phyloP scores from a whole-genome alignment of 768 basidiomycete genomes.

The Amanita pseudoporphyria region DNA sequence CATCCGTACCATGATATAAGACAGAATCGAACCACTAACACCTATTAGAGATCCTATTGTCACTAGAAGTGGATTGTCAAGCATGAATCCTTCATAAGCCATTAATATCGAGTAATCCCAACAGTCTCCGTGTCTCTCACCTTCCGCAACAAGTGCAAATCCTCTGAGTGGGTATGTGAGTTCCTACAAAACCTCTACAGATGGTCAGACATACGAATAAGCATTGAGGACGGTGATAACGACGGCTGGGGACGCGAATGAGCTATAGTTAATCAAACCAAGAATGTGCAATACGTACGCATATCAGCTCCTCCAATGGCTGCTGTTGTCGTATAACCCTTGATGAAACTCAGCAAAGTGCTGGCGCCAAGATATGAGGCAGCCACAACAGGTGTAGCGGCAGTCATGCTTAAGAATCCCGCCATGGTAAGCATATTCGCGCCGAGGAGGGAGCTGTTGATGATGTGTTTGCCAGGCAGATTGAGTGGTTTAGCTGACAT shows the following conservation, averaged over 20 bases:
- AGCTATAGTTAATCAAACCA: not conserved
- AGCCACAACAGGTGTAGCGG: slow-evolving; percentile 62
- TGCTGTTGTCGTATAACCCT: slow-evolving; percentile 81
- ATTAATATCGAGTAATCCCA: slow-evolving; percentile 2
- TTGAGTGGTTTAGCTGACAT: slow-evolving; percentile 68
- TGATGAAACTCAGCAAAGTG: slow-evolving; percentile 69
- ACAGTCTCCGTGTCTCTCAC: slow-evolving; percentile 13
- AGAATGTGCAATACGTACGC: slow-evolving; percentile 43
- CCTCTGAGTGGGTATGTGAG: slow-evolving; percentile 29
- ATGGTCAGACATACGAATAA: slow-evolving; percentile 45
- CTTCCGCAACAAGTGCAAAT: slow-evolving; percentile 86
- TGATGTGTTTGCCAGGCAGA: slow-evolving; percentile 68
- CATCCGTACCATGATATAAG: slow-evolving; percentile 74
- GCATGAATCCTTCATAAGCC: slow-evolving; percentile 57
- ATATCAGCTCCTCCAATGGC: slow-evolving; percentile 93
- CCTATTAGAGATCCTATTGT: slow-evolving; percentile 83
- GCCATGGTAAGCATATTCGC: slow-evolving; percentile 67
- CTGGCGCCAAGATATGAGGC: slow-evolving; percentile 72
- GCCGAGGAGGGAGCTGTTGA: slow-evolving; percentile 65
- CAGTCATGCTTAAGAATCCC: slow-evolving; percentile 63
- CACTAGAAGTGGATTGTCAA: slow-evolving; percentile 77
- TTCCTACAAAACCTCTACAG: not conserved
- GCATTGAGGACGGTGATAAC: slow-evolving; percentile 88
- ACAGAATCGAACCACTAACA: slow-evolving; percentile 84
- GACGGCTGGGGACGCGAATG: slow-evolving; percentile 44